Percentiles rank a stretch among this genome's conserved stretches.
Conservation (phyloP, 352 stramenopile species). For the Achlya hypogyna region DNA sequence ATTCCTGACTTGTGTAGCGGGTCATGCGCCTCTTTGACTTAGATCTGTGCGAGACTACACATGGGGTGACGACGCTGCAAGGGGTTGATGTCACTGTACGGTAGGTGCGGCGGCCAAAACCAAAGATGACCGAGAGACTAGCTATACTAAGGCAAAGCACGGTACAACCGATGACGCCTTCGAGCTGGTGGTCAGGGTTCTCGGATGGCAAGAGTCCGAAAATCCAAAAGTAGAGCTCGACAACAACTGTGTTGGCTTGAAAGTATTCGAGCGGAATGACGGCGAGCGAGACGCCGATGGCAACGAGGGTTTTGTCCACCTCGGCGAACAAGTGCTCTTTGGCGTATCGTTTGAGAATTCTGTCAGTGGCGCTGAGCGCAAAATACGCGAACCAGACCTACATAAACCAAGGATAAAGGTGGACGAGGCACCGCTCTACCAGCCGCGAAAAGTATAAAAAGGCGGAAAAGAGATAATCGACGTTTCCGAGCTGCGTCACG, state of each 20-base stretch:
- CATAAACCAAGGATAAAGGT: neutral
- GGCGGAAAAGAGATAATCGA: neutral
- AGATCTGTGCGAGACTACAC: neutral
- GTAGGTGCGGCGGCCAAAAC: neutral
- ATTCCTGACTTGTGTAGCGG: neutral
- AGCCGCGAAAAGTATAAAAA: neutral
- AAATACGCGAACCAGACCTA: neutral
- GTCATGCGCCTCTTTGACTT: neutral
- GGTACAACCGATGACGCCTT: neutral
- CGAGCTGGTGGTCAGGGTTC: neutral
- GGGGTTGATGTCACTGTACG: neutral
- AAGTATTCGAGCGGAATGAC: neutral
- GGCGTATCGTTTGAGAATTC: neutral
- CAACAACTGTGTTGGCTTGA: neutral
- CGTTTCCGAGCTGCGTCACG: neutral
- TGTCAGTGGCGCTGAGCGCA: neutral
- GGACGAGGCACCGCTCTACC: neutral
- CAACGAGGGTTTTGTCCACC: neutral
- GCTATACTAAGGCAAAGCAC: neutral
- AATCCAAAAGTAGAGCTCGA: neutral
- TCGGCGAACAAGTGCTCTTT: neutral
- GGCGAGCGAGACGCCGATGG: neutral
- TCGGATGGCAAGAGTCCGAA: neutral
- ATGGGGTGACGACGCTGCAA: neutral
- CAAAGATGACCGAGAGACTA: neutral